Conservation (phyloP, 208 protist species). For the Lotmaria passim region DNA sequence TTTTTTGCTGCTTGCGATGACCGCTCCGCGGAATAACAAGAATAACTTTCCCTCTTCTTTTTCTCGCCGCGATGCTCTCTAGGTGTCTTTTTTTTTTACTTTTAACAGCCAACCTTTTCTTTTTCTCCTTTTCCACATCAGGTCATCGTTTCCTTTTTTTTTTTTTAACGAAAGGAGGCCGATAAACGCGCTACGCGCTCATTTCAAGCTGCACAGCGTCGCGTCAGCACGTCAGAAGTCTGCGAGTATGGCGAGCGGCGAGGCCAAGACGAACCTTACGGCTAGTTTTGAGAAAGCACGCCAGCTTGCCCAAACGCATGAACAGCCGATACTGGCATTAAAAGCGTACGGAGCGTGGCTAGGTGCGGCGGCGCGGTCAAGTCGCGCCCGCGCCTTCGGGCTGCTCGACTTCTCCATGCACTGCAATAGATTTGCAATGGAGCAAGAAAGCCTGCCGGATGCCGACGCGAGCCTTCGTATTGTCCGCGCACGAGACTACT, state of each 20-base stretch:
- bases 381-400: constrained; percentile 13
- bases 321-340: constrained; percentile 44
- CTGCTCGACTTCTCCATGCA: constrained; percentile 35
- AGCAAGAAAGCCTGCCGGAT: neutral
- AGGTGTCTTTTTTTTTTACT: neutral
- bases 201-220: no score
- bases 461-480: neutral
- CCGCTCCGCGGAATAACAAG: no score
- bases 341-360: constrained; percentile 47
- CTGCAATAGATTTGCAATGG: constrained; percentile 34
- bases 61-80: neutral
- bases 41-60: constrained; percentile 11
- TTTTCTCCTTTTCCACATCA: neutral
- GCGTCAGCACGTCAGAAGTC: neutral
- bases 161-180: neutral
- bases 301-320: constrained; percentile 16
- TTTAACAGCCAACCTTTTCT: no score
- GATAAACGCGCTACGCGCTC: no score
- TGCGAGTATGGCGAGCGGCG: neutral
- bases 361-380: neutral
- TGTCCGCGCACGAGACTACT: constrained; percentile 30
- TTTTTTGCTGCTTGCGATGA: no score
- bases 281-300: constrained; percentile 15
- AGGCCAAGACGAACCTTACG: neutral
- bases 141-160: neutral